These are phyloP conservation scores for Dictyostelium firmibasis DNA, from an alignment of 78 protist genomes.

Conservation along the genomic window DNA sequence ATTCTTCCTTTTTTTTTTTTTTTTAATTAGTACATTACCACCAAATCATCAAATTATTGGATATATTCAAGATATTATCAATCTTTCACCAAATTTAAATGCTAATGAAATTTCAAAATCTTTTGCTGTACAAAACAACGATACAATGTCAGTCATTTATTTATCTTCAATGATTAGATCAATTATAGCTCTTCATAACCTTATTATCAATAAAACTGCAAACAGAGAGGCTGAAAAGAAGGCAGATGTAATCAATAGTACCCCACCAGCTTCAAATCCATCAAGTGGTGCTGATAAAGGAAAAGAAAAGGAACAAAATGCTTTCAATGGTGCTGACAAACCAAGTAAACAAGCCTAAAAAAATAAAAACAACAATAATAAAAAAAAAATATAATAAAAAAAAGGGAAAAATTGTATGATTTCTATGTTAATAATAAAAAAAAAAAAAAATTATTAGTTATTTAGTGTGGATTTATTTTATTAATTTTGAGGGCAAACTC, in stretches of 20 bases:
- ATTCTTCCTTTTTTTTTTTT: neutral
- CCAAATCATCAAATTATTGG: conserved; percentile 92
- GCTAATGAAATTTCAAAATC: conserved; percentile 64
- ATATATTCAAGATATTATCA: conserved; percentile 95
- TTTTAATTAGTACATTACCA: conserved; percentile 84
- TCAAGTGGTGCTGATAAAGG: conserved; percentile 1
- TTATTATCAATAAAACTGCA: conserved; percentile 94
- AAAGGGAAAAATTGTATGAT: neutral
- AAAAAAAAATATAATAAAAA: neutral
- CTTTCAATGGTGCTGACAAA: conserved; percentile 9
- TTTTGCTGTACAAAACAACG: conserved; percentile 91
- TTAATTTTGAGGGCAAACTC: too few relatives aligned
- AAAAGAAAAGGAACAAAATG: conserved; percentile 28
- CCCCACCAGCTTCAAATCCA: conserved; percentile 43
- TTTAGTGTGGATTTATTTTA: too few relatives aligned
- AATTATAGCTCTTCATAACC: conserved; percentile 95
- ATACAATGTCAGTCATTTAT: conserved; percentile 93
- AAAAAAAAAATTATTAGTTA: neutral
- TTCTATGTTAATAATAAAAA: neutral
- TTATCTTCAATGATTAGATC: conserved; percentile 94
- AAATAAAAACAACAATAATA: neutral
- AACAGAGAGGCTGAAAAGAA: conserved; percentile 85
- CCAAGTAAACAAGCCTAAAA: neutral
- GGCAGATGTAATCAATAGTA: conserved; percentile 32
- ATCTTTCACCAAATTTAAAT: conserved; percentile 94